Percentiles rank a stretch among this genome's conserved stretches.
Conservation (phyloP, 306 rosid genomes). For the Dalbergia cultrata region DNA sequence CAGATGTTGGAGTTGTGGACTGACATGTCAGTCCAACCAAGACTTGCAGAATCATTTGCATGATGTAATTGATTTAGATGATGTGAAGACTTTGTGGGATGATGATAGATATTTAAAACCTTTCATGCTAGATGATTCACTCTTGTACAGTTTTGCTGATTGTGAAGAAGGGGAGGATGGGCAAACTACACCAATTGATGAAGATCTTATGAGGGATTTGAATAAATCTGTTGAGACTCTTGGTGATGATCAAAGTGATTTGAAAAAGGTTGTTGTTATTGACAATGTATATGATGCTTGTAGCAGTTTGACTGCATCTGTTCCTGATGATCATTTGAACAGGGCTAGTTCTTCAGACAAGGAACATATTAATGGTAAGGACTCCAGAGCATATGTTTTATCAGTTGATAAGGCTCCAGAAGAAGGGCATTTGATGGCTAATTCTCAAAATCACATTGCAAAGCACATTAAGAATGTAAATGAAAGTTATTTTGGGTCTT, state of each 20-base stretch:
- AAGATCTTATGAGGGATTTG: conserved; percentile 59
- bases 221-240: conserved; percentile 54
- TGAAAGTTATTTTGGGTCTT: conserved; percentile 86
- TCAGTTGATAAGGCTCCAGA: conserved; percentile 47
- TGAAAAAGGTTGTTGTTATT: conserved; percentile 44
- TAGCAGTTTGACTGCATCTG: conserved; percentile 44
- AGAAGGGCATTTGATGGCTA: conserved; percentile 47
- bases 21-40: conserved; percentile 57
- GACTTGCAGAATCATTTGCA: conserved; percentile 81
- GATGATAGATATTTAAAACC: conserved; percentile 81
- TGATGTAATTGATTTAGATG: conserved; percentile 51
- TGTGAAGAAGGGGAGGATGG: conserved; percentile 76
- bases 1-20: conserved; percentile 87
- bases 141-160: conserved; percentile 82
- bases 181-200: conserved; percentile 48
- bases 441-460: conserved; percentile 55
- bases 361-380: conserved; percentile 46
- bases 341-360: conserved; percentile 53
- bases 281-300: conserved; percentile 22
- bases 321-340: conserved; percentile 51
- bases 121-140: conserved; percentile 74
- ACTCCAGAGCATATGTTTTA: conserved; percentile 47
- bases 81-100: conserved; percentile 63
- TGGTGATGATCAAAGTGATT: conserved; percentile 41
- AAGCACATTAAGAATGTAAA: conserved; percentile 75